A percentile compares a stretch with the other conserved stretches of the same genome.
These are phyloP conservation scores for Clavispora santaluciae DNA, from an alignment of 805 yeast genomes.

Conservation along the genomic window DNA sequence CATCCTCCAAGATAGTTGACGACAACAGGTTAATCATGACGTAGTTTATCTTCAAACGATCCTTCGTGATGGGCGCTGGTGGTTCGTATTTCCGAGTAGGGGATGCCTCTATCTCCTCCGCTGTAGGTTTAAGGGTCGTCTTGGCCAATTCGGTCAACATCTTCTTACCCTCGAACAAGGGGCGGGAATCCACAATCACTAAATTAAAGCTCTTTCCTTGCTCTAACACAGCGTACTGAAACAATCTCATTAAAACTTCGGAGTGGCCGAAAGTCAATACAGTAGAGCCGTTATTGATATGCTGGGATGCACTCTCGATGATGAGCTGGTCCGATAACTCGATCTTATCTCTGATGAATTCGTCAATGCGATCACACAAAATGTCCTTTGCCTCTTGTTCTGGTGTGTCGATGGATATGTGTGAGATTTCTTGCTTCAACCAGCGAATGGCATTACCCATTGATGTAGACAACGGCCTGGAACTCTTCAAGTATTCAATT, in stretches of 20 bases:
- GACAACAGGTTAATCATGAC: slow-evolving; percentile 75
- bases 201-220: slow-evolving; percentile 68
- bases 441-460: slow-evolving; percentile 98
- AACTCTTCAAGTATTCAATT: slow-evolving; percentile 84
- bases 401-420: slow-evolving; percentile 65
- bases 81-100: slow-evolving; percentile 14
- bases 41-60: slow-evolving; percentile 73
- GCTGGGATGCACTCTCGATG: slow-evolving; percentile 71
- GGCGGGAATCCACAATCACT: slow-evolving; percentile 87
- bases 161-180: slow-evolving; percentile 87
- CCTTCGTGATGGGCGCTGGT: slow-evolving; percentile 29
- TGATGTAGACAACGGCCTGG: slow-evolving; percentile 85
- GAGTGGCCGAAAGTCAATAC: slow-evolving; percentile 87
- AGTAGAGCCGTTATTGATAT: slow-evolving; percentile 70
- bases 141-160: slow-evolving; percentile 61
- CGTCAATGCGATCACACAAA: slow-evolving; percentile 66
- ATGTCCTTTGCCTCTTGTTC: slow-evolving; percentile 65
- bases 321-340: slow-evolving; percentile 80
- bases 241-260: slow-evolving; percentile 70
- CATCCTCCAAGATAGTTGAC: slow-evolving; percentile 71
- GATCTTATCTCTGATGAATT: slow-evolving; percentile 78
- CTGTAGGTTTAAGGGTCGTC: slow-evolving; percentile 19
- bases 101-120: slow-evolving; percentile 17
- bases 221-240: slow-evolving; percentile 58
- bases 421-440: slow-evolving; percentile 90